Evolutionary conservation across 2,329 filamentous ascomycete species (phyloP), one percentile per base, ranked within the genome.

Genomic region (Nigrospora oryzae): DNA sequence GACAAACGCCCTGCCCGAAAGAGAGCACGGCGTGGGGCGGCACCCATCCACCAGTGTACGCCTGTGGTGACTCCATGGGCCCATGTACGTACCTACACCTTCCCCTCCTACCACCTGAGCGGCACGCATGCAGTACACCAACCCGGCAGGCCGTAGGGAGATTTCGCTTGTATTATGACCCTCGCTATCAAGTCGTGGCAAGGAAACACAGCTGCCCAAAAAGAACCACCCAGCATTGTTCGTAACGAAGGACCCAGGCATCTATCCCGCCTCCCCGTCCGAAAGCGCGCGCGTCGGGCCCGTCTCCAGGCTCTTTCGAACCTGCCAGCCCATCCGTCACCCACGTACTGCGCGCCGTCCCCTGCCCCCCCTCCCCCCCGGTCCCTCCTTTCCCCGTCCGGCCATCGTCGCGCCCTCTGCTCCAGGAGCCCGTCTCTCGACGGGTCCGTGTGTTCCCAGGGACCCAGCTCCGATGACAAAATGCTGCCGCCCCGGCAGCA

Each of bases 131-230:
- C n/a, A n/a, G n/a, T n/a, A n/a, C 23, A 28, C 23, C 23, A 28
- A 10, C 23, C 23, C 23, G 10, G 5, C 5, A 10, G 10, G 5
- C 7, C 23, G 8, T 28, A 28, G 5, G 7, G 8, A 28, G 4
- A 28, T 28, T 59, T 52, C 53, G 53, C 49, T 45, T 55, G 51
- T 55, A 63, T 62, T 62, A 62, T 55, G 53, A 56, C 57, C 59
- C 55, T 61, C 51, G 59, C 62, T 61, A 47, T 62, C 51, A 60
- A 58, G 52, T 62, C 62, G 56, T 64, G 52, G 59, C 49, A 55
- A 56, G 53, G 51, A 47, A 46, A 43, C 48, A 44, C 47, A 44
- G 40, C 42, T 44, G 44, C 39, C 48, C 45, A 51, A 46, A 40
- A 46, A 51, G 34, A 14, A 5, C 34, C 10, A 36, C 11, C 33